Conservation (phyloP, 768 basidiomycete genomes). For the Suillus clintonianus region DNA sequence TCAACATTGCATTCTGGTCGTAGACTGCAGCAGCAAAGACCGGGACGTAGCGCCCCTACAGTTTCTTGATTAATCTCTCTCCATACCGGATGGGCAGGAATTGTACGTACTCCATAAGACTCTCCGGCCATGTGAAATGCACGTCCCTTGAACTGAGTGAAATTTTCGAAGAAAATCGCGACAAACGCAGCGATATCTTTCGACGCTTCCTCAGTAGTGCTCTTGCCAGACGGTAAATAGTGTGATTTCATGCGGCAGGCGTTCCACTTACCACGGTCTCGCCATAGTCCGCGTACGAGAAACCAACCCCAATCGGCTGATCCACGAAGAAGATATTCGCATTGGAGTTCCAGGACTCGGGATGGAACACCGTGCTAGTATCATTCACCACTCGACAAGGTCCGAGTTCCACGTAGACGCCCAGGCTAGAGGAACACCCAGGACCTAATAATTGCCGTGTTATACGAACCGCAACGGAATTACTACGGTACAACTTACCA, state of each 20-base stretch:
- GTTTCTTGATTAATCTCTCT: not conserved
- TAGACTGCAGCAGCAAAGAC: constrained; percentile 50
- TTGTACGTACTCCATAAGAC: constrained; percentile 49
- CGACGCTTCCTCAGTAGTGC: constrained; percentile 67
- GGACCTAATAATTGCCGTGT: constrained; percentile 32
- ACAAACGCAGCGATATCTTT: constrained; percentile 73
- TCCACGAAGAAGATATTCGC: constrained; percentile 53
- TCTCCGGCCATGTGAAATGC: constrained; percentile 62
- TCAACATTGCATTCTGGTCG: constrained; percentile 46
- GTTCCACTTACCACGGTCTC: constrained; percentile 37
- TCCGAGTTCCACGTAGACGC: constrained; percentile 74
- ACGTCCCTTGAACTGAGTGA: constrained; percentile 68
- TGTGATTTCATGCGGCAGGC: constrained; percentile 3
- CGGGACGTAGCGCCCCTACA: constrained; percentile 53
- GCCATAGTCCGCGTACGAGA: constrained; percentile 46
- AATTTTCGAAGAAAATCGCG: constrained; percentile 73
- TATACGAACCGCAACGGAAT: not conserved
- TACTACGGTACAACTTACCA: constrained; percentile 42
- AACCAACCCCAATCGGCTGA: constrained; percentile 48
- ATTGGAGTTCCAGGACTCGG: constrained; percentile 67
- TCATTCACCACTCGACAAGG: constrained; percentile 64
- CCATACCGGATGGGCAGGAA: not conserved
- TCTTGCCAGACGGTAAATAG: constrained; percentile 32
- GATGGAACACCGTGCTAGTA: constrained; percentile 54
- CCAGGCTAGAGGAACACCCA: constrained; percentile 59